Conservation (phyloP, 331 rosid species). For the Phaseolus coccineus region DNA sequence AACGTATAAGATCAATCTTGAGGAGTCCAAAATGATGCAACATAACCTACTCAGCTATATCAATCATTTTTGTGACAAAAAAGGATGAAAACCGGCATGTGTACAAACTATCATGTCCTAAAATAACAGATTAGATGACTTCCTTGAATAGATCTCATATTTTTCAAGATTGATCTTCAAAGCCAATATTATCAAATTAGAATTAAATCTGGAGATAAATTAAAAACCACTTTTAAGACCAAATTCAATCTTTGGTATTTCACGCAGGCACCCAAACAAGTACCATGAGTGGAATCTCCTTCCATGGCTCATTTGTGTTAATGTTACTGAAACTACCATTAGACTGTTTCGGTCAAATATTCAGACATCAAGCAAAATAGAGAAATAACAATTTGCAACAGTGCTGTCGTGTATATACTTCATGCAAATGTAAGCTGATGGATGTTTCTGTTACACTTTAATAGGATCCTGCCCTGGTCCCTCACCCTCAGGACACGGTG, state of each 20-base stretch:
- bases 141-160: too few relatives aligned
- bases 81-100: too few relatives aligned
- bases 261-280: neutral
- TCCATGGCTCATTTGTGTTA: neutral
- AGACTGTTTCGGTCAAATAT: neutral
- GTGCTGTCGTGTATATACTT: neutral
- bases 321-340: neutral
- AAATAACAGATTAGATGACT: too few relatives aligned
- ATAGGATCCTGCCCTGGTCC: neutral
- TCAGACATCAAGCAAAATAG: neutral
- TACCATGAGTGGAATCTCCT: neutral
- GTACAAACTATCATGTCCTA: too few relatives aligned
- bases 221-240: too few relatives aligned
- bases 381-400: neutral
- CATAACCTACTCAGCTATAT: too few relatives aligned
- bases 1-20: too few relatives aligned
- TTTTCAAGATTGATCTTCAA: too few relatives aligned
- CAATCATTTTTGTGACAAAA: too few relatives aligned
- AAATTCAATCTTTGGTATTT: neutral
- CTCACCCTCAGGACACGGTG: neutral
- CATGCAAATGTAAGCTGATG: neutral
- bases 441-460: neutral
- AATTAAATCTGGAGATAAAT: too few relatives aligned
- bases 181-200: too few relatives aligned
- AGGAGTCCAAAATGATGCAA: too few relatives aligned